phyloP scores from a whole-genome alignment of 2,329 filamentous ascomycete species.

The Stachybotrys echinatus region DNA sequence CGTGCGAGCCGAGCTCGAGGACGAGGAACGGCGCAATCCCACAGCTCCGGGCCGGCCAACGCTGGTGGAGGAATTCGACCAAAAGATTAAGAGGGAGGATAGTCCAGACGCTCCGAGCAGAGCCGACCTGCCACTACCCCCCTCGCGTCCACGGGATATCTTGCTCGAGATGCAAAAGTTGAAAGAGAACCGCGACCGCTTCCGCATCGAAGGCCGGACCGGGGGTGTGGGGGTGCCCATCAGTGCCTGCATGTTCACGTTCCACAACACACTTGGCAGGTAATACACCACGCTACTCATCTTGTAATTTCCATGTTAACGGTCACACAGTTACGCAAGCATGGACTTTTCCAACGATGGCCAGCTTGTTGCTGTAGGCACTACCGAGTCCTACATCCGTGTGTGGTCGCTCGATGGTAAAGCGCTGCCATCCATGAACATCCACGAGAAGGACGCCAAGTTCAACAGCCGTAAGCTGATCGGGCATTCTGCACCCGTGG shows the following conservation, averaged over 20 bases:
- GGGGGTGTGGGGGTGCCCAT: slow-evolving; percentile 78
- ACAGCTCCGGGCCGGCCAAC: slow-evolving; percentile 65
- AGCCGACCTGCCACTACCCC: slow-evolving; percentile 77
- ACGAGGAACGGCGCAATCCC: slow-evolving; percentile 75
- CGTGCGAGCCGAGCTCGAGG: slow-evolving; percentile 78
- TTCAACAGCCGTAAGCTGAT: slow-evolving; percentile 68
- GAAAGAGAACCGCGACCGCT: slow-evolving; percentile 86
- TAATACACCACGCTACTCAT: slow-evolving; percentile 33
- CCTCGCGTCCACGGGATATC: slow-evolving; percentile 83
- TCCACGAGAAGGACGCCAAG: slow-evolving; percentile 52
- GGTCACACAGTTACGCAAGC: slow-evolving; percentile 43
- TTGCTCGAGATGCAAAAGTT: slow-evolving; percentile 92
- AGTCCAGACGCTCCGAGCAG: slow-evolving; percentile 76
- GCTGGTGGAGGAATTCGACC: slow-evolving; percentile 82
- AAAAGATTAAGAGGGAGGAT: slow-evolving; percentile 83
- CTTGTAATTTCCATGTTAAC: not conserved
- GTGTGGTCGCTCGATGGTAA: slow-evolving; percentile 89
- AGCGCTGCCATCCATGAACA: slow-evolving; percentile 63
- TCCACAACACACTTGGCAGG: slow-evolving; percentile 93
- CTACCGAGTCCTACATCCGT: slow-evolving; percentile 90
- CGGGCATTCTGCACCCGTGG: slow-evolving; percentile 86
- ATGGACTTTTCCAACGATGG: slow-evolving; percentile 94
- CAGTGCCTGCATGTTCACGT: slow-evolving; percentile 95
- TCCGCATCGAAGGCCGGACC: slow-evolving; percentile 78
- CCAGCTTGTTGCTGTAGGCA: slow-evolving; percentile 80